Evolutionary conservation across 163 green algal genomes (phyloP), one percentile per base, ranked within the genome.

Genomic region (Trebouxiophyceae sp.): DNA sequence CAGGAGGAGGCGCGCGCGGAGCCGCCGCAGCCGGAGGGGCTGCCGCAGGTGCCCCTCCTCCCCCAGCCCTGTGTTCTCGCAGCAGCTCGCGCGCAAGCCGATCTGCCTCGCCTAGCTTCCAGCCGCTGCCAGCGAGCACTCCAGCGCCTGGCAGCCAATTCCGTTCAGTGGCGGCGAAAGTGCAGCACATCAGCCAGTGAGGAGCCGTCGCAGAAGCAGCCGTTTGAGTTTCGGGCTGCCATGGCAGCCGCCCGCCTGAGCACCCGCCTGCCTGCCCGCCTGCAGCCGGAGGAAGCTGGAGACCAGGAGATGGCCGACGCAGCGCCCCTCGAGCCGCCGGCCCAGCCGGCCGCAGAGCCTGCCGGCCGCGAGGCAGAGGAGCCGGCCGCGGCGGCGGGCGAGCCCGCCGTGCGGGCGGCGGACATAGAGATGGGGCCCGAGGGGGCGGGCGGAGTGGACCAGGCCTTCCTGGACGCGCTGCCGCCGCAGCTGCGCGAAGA

Each of bases 401-500:
- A 63, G 26, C 12, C 12, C 12, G 12, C 39, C 19, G 39, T 50
- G 19, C 39, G 39, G 39, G 39, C 39, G 39, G 39, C 12, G 19
- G 39, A 50, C 39, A 50, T 50, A 12, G 39, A 50, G 39, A 50
- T 50, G 39, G 39, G 39, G 12, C 12, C 12, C 39, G 39, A 50
- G 39, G n/a, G 47, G 29, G 61, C 57, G 2, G 76, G 79, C n/a
- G 82, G 82, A 30, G 92, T 97, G 34, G 92, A 97, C 72, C 71
- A 84, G 0, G 75, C 86, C 4, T 97, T 97, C 76, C 67, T 96
- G 32, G 84, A 92, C 39, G 88, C 85, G 1, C 79, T 97, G n/a
- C 89, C 91, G 0, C 77, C 82, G 16, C 84, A 92, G 57, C 60
- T 92, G 30, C 72, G 85, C 0, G 69, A 60, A n/a, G n/a, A n/a